phyloP scores from a whole-genome alignment of 2,329 filamentous ascomycete species.

The Trichophyton verrucosum region DNA sequence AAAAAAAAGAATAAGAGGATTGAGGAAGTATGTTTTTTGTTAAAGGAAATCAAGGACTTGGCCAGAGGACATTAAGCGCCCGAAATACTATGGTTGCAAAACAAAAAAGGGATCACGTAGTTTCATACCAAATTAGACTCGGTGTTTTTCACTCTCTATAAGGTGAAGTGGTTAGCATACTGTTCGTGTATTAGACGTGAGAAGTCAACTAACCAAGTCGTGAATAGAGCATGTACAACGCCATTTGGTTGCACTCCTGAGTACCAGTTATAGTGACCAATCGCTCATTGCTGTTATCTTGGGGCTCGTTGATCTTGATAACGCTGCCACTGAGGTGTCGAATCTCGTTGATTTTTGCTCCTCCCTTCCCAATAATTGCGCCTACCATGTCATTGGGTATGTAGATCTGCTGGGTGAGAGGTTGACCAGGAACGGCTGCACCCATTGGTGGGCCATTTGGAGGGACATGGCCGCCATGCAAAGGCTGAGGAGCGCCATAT shows the following conservation, averaged over 20 bases:
- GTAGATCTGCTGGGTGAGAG: conserved; percentile 94
- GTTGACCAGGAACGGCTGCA: conserved; percentile 62
- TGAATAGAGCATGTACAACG: conserved; percentile 98
- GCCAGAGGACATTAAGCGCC: neutral
- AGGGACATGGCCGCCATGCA: conserved; percentile 49
- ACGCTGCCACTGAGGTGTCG: conserved; percentile 92
- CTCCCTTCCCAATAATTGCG: conserved; percentile 96
- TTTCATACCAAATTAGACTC: conserved; percentile 38
- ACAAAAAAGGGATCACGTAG: neutral
- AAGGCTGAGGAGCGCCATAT: conserved; percentile 51
- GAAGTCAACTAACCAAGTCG: conserved; percentile 60
- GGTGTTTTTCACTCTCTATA: conserved; percentile 64
- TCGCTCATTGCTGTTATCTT: conserved; percentile 97
- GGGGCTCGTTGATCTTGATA: conserved; percentile 99
- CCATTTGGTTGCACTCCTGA: conserved; percentile 98
- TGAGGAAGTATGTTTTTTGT: neutral
- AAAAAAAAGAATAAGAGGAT: neutral
- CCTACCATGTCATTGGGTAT: conserved; percentile 99
- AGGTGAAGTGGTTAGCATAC: neutral
- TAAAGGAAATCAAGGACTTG: conserved; percentile 1
- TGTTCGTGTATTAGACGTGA: neutral
- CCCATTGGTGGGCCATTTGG: conserved; percentile 60
- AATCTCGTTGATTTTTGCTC: conserved; percentile 98
- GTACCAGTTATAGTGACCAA: conserved; percentile 95
- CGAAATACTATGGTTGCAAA: neutral